Conservation (phyloP, 805 yeast genomes). For the Kuraishia ogatae region DNA sequence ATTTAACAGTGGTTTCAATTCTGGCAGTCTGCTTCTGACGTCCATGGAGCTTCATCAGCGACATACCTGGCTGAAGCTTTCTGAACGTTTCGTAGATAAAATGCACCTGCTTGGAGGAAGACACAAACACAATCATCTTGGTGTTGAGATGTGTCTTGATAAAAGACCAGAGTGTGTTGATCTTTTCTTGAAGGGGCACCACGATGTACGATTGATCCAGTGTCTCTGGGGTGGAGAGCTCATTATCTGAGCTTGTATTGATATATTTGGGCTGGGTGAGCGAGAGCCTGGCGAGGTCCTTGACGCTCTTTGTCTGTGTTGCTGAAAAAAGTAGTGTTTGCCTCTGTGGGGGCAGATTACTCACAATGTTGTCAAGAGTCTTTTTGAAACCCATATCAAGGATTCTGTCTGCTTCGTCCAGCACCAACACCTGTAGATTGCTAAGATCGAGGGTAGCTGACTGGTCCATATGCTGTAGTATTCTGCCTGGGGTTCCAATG, state of each 20-base stretch:
- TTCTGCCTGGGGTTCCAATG: constrained; percentile 88
- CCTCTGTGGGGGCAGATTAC: constrained; percentile 69
- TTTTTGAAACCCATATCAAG: constrained; percentile 89
- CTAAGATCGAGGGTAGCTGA: constrained; percentile 70
- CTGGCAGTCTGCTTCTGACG: constrained; percentile 87
- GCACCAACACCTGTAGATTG: constrained; percentile 67
- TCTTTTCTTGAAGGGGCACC: constrained; percentile 67
- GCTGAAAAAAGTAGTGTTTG: constrained; percentile 86
- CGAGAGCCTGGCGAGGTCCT: constrained; percentile 76
- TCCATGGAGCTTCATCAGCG: constrained; percentile 78
- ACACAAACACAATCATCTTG: constrained; percentile 75
- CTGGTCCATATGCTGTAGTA: constrained; percentile 86
- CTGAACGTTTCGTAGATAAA: constrained; percentile 82
- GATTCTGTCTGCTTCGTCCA: constrained; percentile 91
- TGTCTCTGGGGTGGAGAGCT: constrained; percentile 59
- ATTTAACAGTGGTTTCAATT: constrained; percentile 71
- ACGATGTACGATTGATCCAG: constrained; percentile 78
- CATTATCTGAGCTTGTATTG: constrained; percentile 28
- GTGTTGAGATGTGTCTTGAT: constrained; percentile 73
- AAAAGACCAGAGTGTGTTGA: constrained; percentile 81
- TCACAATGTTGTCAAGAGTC: constrained; percentile 72
- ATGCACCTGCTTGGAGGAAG: constrained; percentile 88
- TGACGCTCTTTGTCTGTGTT: constrained; percentile 77
- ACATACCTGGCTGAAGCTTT: constrained; percentile 86
- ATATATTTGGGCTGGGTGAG: constrained; percentile 55